Conservation (phyloP, 202 grass and related monocot species). For the Elaeis oleifera region DNA sequence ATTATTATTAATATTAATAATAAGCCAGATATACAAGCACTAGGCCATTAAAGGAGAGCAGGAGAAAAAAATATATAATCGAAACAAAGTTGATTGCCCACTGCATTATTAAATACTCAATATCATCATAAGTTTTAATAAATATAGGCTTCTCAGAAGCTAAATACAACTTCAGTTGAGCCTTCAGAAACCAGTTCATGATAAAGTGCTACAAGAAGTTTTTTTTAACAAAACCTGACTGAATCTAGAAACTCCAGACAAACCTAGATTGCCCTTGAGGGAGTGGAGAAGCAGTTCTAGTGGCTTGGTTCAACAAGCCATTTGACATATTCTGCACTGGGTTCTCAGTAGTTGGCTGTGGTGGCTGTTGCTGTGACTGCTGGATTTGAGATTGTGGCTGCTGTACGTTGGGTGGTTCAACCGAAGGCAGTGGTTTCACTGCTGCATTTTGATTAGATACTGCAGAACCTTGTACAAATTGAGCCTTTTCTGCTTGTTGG, state of each 20-base stretch:
- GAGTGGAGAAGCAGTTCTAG: conserved; percentile 74
- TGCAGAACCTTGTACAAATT: conserved; percentile 34
- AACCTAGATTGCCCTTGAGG: conserved; percentile 96
- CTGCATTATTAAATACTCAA: background rate
- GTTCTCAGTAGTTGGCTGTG: conserved; percentile 28
- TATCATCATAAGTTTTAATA: background rate
- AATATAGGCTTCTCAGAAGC: background rate
- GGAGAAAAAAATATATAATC: background rate
- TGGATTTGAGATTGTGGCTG: conserved; percentile 37
- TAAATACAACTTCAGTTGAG: conserved; percentile 28
- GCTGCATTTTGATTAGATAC: conserved; percentile 42
- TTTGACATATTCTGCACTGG: conserved; percentile 51
- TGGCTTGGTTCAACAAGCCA: conserved; percentile 46
- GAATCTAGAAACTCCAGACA: conserved; percentile 98
- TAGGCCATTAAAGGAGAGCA: background rate
- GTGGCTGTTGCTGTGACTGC: conserved; percentile 33
- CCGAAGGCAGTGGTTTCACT: conserved; percentile 28
- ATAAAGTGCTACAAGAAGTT: conserved; percentile 35
- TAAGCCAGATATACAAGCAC: too few relatives aligned
- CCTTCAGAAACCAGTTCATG: conserved; percentile 39
- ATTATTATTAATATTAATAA: too few relatives aligned
- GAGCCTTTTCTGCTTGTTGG: conserved; percentile 52
- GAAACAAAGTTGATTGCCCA: background rate
- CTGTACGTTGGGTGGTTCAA: conserved; percentile 40
- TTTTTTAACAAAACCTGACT: conserved; percentile 43